Conservation (phyloP, 805 yeast genomes). For the Saccharomycopsis olivae region DNA sequence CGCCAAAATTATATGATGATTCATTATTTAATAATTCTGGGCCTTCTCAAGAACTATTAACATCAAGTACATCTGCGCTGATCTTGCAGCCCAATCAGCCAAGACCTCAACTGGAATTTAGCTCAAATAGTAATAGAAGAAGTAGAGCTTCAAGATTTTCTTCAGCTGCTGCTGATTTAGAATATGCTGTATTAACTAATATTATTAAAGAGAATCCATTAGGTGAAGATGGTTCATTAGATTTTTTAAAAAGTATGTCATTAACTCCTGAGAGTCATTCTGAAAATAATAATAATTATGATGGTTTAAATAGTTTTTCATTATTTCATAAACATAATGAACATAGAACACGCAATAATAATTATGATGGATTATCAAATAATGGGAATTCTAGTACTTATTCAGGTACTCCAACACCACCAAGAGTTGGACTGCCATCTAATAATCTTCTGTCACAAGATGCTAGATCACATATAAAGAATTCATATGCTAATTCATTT, state of each 20-base stretch:
- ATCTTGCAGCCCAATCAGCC: conserved; percentile 6
- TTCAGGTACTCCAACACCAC: conserved; percentile 11
- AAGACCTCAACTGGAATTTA: conserved; percentile 19
- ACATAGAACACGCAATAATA: not conserved
- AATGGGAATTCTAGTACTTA: conserved; percentile 1
- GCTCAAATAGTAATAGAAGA: conserved; percentile 20
- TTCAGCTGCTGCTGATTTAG: conserved; percentile 64
- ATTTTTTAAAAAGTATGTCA: conserved; percentile 5
- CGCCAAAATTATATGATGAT: not conserved
- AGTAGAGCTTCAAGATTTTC: conserved; percentile 34
- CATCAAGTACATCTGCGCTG: too few species aligned
- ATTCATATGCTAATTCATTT: not conserved
- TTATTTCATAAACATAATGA: not conserved
- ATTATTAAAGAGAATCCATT: conserved; percentile 38
- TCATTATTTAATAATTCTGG: not conserved
- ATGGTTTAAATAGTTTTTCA: conserved; percentile 1
- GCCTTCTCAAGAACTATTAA: too few species aligned
- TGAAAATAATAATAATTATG: not conserved
- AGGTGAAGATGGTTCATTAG: conserved; percentile 3
- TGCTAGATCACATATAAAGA: not conserved
- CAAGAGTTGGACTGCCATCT: not conserved
- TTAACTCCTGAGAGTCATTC: too few species aligned
- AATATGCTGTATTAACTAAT: conserved; percentile 57
- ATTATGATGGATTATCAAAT: not conserved
- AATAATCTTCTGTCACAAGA: not conserved